phyloP scores from a whole-genome alignment of 768 basidiomycete genomes.

The Hygrocybe punicea region DNA sequence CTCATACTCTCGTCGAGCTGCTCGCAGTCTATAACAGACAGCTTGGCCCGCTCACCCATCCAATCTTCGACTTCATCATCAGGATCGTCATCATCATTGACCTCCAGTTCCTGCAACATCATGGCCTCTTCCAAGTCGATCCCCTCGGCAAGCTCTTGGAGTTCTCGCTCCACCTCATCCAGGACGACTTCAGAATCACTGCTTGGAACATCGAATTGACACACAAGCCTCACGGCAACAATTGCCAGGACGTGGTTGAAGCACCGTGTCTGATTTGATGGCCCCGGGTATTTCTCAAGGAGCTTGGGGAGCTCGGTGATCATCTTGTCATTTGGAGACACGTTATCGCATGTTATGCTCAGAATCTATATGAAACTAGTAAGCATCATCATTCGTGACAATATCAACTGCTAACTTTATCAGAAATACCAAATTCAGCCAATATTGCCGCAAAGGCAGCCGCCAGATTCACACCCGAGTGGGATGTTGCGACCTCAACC shows the following conservation, averaged over 20 bases:
- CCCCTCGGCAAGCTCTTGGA: background rate
- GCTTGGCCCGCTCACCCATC: conserved; percentile 1
- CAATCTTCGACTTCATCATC: background rate
- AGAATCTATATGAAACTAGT: conserved; percentile 23
- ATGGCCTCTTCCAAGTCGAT: background rate
- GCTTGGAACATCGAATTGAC: conserved; percentile 32
- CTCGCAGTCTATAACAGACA: background rate
- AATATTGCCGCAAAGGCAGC: conserved; percentile 32
- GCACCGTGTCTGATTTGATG: conserved; percentile 28
- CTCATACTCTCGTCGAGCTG: background rate
- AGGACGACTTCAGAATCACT: background rate
- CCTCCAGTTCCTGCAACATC: no score
- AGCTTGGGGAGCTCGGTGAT: conserved; percentile 20
- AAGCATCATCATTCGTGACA: conserved; percentile 1
- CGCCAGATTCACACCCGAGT: conserved; percentile 37
- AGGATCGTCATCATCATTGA: no score
- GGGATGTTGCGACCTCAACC: conserved; percentile 36
- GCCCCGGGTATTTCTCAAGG: conserved; percentile 23
- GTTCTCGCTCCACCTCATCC: background rate
- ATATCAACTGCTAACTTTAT: conserved; percentile 28
- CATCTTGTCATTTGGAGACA: conserved; percentile 29
- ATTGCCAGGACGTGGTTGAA: conserved; percentile 41
- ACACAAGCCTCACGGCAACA: conserved; percentile 30
- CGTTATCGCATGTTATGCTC: conserved; percentile 23
- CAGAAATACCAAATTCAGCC: conserved; percentile 32